A percentile compares a stretch with the other conserved stretches of the same genome.
Conservation (phyloP, 768 basidiomycete genomes). For the Sporobolomyces pararoseus region DNA sequence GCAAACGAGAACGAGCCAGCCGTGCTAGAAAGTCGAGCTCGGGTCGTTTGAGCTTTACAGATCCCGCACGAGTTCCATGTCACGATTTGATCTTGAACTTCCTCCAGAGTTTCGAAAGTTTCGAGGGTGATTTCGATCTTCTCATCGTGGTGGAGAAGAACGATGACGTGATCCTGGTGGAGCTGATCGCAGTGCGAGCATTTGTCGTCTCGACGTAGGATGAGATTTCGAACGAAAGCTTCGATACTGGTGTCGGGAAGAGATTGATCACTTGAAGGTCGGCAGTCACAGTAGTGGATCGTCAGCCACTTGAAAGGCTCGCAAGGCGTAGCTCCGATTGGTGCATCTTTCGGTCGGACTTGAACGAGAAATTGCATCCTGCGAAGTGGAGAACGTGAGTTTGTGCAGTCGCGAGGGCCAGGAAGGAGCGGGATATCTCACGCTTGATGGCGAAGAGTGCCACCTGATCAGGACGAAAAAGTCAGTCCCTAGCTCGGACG, state of each 20-base stretch:
- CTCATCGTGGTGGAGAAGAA: slow-evolving; percentile 12
- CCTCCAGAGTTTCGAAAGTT: not conserved
- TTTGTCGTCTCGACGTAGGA: not conserved
- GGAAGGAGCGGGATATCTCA: not conserved
- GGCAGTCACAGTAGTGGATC: slow-evolving; percentile 11
- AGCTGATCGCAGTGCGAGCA: slow-evolving; percentile 12
- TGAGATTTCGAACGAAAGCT: slow-evolving; percentile 7
- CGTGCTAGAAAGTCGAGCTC: not conserved
- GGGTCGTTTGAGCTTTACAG: slow-evolving; percentile 6
- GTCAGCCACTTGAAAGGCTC: slow-evolving; percentile 30
- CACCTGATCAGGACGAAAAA: not conserved
- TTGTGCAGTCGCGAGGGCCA: not conserved
- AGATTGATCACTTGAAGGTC: not conserved
- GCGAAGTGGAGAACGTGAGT: not conserved
- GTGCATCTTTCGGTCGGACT: not conserved
- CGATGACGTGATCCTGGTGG: slow-evolving; percentile 13
- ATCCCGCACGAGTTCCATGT: slow-evolving; percentile 16
- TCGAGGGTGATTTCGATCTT: slow-evolving; percentile 10
- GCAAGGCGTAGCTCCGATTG: not conserved
- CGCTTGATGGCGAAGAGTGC: slow-evolving; percentile 31
- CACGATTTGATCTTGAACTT: not conserved
- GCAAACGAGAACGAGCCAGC: slow-evolving; percentile 12
- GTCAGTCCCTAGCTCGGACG: not conserved
- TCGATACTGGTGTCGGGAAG: slow-evolving; percentile 14
- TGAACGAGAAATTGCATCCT: slow-evolving; percentile 41